A percentile compares a stretch with the other conserved stretches of the same genome.
Conservation (phyloP, 176 grass and related monocot genomes). For the Musa schizocarpa region DNA sequence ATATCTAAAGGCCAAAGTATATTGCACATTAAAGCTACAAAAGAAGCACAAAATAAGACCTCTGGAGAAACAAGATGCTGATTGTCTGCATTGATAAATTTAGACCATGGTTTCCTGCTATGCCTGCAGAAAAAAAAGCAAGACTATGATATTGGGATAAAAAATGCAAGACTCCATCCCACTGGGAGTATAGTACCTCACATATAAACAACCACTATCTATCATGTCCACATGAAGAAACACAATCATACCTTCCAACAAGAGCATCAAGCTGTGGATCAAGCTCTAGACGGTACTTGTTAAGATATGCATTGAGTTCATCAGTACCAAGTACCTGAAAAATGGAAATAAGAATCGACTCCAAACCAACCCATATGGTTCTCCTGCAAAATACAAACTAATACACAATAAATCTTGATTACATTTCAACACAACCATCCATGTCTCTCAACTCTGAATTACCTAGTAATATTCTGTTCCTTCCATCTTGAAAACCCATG, state of each 20-base stretch:
- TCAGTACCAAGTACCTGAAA: slow-evolving; percentile 55
- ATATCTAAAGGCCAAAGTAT: neutral
- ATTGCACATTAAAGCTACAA: neutral
- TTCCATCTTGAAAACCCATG: too few species aligned
- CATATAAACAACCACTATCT: neutral
- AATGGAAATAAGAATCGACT: neutral
- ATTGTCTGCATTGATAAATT: slow-evolving; percentile 65
- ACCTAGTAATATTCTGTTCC: too few species aligned
- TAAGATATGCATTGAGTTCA: slow-evolving; percentile 58
- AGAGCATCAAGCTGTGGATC: slow-evolving; percentile 75
- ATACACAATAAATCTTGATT: neutral
- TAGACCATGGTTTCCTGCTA: slow-evolving; percentile 61
- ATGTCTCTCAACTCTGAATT: too few species aligned
- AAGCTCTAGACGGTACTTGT: slow-evolving; percentile 61
- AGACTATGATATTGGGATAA: neutral
- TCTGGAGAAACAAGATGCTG: slow-evolving; percentile 60
- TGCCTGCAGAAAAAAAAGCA: slow-evolving; percentile 27
- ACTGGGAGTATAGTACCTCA: neutral
- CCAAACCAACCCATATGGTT: neutral
- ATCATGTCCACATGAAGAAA: neutral
- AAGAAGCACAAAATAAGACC: slow-evolving; percentile 24
- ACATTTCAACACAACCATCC: too few species aligned
- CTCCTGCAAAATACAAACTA: neutral
- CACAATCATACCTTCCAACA: slow-evolving; percentile 51
- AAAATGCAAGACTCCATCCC: neutral